Percentiles rank a stretch among this genome's conserved stretches.
Conservation (phyloP, 1,139 yeast species). For the Scheffersomyces stambukii region DNA sequence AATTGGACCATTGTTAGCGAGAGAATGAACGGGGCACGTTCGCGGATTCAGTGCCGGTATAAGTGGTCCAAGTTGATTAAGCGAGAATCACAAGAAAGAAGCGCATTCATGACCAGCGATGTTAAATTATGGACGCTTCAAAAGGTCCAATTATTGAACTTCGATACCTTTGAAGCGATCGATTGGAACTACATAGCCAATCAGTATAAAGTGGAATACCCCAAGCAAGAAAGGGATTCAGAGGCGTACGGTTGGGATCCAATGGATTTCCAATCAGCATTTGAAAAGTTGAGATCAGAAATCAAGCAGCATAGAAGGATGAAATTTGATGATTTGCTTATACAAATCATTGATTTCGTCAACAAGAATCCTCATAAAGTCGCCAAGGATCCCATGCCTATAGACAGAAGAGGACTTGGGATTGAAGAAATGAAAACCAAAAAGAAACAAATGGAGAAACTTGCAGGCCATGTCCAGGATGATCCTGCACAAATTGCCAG, state of each 20-base stretch:
- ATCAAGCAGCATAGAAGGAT: slow-evolving; percentile 27
- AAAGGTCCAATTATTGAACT: background rate
- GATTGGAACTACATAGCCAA: background rate
- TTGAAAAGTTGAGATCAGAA: slow-evolving; percentile 30
- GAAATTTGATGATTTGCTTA: slow-evolving; percentile 13
- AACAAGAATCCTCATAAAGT: slow-evolving; percentile 23
- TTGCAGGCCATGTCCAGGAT: too few species aligned
- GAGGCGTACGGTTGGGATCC: slow-evolving; percentile 20
- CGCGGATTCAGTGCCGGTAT: slow-evolving; percentile 90
- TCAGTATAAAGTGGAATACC: background rate
- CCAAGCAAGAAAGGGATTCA: too few species aligned
- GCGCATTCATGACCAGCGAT: background rate
- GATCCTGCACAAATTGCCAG: slow-evolving; percentile 32
- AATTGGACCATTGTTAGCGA: slow-evolving; percentile 94
- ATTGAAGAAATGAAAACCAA: too few species aligned
- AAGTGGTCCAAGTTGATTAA: slow-evolving; percentile 78
- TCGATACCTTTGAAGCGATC: background rate
- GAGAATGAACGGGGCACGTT: slow-evolving; percentile 80
- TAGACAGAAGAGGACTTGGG: slow-evolving; percentile 25
- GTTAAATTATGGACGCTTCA: background rate
- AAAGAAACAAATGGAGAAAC: slow-evolving; percentile 1
- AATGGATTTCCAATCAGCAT: slow-evolving; percentile 31
- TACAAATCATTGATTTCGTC: slow-evolving; percentile 11
- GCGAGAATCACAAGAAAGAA: background rate
- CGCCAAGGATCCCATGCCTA: slow-evolving; percentile 37